These are phyloP conservation scores for Vaccinium darrowii DNA, from an alignment of 148 eudicot genomes.

Conservation along the genomic window DNA sequence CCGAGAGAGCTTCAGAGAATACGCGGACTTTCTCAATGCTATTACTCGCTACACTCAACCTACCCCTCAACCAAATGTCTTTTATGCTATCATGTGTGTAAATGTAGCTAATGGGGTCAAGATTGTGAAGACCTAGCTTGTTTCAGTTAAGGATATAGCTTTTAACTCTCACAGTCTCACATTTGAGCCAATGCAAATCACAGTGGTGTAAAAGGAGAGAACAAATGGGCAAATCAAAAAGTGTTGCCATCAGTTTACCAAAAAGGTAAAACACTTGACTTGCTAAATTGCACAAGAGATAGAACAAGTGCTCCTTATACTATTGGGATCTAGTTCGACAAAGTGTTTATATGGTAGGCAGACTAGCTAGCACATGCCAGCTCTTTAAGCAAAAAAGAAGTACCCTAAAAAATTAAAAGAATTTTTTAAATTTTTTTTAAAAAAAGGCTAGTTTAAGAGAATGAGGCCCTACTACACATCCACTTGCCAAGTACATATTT, in stretches of 20 bases:
- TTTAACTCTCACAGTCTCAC: neutral
- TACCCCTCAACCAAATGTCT: too few relatives aligned
- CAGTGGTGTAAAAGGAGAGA: neutral
- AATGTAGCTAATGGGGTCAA: too few relatives aligned
- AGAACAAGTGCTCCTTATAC: neutral
- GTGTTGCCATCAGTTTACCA: conserved; percentile 4
- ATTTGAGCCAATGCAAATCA: neutral
- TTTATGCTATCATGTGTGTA: too few relatives aligned
- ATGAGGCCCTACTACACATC: neutral
- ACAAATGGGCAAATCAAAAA: neutral
- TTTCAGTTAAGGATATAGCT: neutral
- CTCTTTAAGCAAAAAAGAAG: neutral
- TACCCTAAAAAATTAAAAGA: neutral
- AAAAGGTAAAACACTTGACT: conserved; percentile 11
- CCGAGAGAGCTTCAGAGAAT: too few relatives aligned
- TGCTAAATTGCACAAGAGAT: neutral
- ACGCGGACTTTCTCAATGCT: too few relatives aligned
- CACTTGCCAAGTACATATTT: too few relatives aligned
- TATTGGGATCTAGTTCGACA: neutral
- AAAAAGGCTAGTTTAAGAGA: neutral
- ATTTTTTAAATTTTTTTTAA: too few relatives aligned
- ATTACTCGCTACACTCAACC: too few relatives aligned
- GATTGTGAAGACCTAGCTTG: neutral
- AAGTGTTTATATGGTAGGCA: neutral
- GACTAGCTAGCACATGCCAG: neutral